Evolutionary conservation across 495 filamentous ascomycete species (phyloP).

Genomic region (Evernia prunastri): DNA sequence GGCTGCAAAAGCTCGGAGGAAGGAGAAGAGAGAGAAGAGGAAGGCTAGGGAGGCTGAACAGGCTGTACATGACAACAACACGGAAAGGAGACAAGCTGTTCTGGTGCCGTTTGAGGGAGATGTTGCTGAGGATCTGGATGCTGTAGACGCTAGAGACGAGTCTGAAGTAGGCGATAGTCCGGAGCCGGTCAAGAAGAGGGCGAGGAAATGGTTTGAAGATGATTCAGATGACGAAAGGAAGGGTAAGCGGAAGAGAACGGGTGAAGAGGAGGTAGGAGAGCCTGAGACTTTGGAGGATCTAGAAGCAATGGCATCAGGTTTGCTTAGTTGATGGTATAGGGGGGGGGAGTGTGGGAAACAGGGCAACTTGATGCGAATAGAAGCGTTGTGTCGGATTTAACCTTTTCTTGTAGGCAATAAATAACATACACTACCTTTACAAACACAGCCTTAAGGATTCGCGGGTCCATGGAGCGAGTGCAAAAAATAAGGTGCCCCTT

Average conservation of each 20-base stretch:
- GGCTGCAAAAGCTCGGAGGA: conserved; percentile 67
- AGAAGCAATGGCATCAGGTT: conserved; percentile 76
- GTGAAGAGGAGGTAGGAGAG: conserved; percentile 52
- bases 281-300: conserved; percentile 85
- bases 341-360: neutral
- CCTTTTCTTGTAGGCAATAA: no score
- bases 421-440: no score
- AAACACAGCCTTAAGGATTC: no score
- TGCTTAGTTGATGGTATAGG: conserved; percentile 41
- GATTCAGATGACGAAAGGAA: conserved; percentile 16
- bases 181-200: conserved; percentile 35
- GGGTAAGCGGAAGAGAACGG: conserved; percentile 33
- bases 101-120: conserved; percentile 39
- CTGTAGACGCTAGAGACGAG: conserved; percentile 7
- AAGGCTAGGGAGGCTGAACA: conserved; percentile 66
- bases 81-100: conserved; percentile 40
- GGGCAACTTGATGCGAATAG: neutral
- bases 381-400: no score
- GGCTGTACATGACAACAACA: conserved; percentile 34
- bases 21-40: conserved; percentile 80
- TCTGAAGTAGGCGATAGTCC: conserved; percentile 1
- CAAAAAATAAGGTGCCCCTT: no score
- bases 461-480: no score
- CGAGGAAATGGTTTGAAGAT: conserved; percentile 44
- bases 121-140: conserved; percentile 16